These are phyloP conservation scores for Aspergillus homomorphus DNA, from an alignment of 495 filamentous ascomycete genomes.

Conservation along the genomic window DNA sequence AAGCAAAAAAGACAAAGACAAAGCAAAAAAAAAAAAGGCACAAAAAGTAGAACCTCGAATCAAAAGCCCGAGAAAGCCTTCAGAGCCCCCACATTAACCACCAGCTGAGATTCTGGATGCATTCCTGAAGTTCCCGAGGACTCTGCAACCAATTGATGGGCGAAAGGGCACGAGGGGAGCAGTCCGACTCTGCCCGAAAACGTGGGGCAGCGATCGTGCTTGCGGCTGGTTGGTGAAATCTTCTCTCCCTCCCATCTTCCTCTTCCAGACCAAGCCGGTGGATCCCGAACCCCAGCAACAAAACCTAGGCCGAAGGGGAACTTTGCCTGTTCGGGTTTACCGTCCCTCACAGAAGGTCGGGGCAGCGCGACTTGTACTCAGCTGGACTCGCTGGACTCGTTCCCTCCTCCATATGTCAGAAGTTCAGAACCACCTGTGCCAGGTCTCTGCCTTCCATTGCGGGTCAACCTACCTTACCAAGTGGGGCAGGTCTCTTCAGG, in stretches of 20 bases:
- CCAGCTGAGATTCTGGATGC: no score
- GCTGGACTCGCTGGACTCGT: background rate
- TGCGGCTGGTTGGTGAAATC: slow-evolving; percentile 2
- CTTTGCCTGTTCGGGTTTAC: slow-evolving; percentile 5
- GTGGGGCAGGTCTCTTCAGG: background rate
- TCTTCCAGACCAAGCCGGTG: slow-evolving; percentile 3
- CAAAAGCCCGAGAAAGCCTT: background rate
- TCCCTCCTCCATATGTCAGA: slow-evolving; percentile 3
- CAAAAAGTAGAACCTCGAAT: background rate
- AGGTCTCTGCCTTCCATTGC: background rate
- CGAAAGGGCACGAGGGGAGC: background rate
- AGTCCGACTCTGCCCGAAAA: slow-evolving; percentile 17
- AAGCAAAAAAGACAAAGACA: background rate
- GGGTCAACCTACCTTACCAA: background rate
- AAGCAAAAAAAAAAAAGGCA: background rate
- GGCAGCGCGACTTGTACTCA: slow-evolving; percentile 2
- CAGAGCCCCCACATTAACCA: background rate
- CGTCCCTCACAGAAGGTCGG: slow-evolving; percentile 2
- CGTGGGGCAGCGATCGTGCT: slow-evolving; percentile 11
- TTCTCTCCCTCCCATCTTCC: background rate
- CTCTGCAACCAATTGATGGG: background rate
- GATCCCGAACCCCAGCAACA: background rate
- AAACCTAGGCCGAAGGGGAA: background rate
- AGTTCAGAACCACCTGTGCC: background rate
- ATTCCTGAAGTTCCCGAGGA: background rate